Evolutionary conservation across 495 filamentous ascomycete genomes (phyloP), one percentile per base, ranked within the genome.

Genomic region (Penicillium flavigenum): DNA sequence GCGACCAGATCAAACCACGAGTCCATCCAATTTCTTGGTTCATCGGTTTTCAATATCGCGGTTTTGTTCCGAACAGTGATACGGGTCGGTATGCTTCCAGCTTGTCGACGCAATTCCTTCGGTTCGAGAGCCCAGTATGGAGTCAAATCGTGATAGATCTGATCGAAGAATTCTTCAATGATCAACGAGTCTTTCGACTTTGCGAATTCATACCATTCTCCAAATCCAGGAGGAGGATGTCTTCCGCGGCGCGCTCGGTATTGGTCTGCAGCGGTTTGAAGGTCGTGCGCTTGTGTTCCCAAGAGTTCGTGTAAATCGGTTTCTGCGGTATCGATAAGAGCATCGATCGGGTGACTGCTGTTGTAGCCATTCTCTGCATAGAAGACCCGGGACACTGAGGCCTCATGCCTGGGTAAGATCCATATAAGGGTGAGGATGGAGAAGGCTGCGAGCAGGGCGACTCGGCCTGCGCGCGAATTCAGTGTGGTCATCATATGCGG

Each of bases 161-260:
- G 51, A 44, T 79, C 76, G 20, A 85, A 89, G 58, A 84, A 75
- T 47, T 91, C 86, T 45, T 88, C 75, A 27, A 89, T 75, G 20
- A 88, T 79, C 17, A 63, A 31, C 1, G 63, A 48, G 10, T 66
- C 34, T 17, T 79, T 68, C 2, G 81, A 81, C 19, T 77, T 73
- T 5, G 87, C 85, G 60, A 84, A 88, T 32, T 83, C 69, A 58
- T 79, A 88, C 87, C 87, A 89, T 51, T 76, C 69, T 57, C 88
- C 85, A 60, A 89, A 90, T 26, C 82, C 77, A 1, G 76, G 81
- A 2, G 87, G 87, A 12, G 87, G 87, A 26, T 63, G 60, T 27
- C 63, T 61, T 19, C 61, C 61, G 6, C 49, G 57, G 2, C 57
- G 58, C 1, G 29, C 26, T 10, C 61, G 61, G 32, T 63, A 63